Evolutionary conservation across 305 asterid species (phyloP), one percentile per base, ranked within the genome.

Genomic region (Fraxinus sp.): DNA sequence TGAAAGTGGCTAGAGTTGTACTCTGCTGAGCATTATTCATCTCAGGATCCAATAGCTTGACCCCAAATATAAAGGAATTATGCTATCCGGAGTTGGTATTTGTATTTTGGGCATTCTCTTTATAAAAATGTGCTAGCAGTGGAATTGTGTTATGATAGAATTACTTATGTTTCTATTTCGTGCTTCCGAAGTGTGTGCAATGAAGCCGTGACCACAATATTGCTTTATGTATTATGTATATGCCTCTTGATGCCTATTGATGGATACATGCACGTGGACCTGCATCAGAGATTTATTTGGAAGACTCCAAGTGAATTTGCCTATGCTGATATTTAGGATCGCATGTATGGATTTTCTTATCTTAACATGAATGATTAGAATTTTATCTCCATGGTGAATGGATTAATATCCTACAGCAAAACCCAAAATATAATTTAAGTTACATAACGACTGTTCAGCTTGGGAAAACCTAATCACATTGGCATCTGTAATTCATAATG

Each of bases 391-490:
- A 11, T 33, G 72, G 28, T 28, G 72, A 52, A 77, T 64, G 13
- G 72, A 64, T 64, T 64, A 52, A 49, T 52, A 32, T 22, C 30
- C 22, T 16, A 11, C 49, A 24, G 22, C 24, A n/a, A 7, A 49
- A 52, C 52, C 32, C 49, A 28, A 14, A 28, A 77, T 20, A 78
- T 49, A 22, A 36, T 78, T 55, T n/a, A 32, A 8, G 33, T 30
- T 33, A 33, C 35, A 33, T 39, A 76, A 41, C 22, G 16, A 64
- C 22, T 30, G 8, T 62, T 46, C 30, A 52, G 37, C 74, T n/a
- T 52, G 62, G 70, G 81, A 59, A 74, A 75, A 68, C 22, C 22
- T 46, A 82, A 28, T 55, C 68, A 57, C 71, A 68, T 81, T 32
- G 80, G 20, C 6, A 52, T 41, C 49, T 26, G 66, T 52, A 28